phyloP scores from a whole-genome alignment of 2,329 filamentous ascomycete species.

The Coniella vitis region DNA sequence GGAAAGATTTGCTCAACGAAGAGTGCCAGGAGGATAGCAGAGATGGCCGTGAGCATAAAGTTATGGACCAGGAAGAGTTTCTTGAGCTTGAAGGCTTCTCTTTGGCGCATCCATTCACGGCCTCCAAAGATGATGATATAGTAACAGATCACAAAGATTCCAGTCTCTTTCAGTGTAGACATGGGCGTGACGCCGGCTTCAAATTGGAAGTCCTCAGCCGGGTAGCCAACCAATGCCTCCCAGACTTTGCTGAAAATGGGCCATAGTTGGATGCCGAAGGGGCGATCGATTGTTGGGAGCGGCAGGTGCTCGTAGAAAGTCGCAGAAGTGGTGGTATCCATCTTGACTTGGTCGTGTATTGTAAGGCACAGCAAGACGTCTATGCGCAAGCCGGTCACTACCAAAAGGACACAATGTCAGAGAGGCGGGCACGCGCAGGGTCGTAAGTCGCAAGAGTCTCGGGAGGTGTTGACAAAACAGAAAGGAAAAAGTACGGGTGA shows the following conservation, averaged over 20 bases:
- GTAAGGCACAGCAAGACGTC: not conserved
- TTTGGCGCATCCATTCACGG: conserved; percentile 83
- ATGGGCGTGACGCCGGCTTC: conserved; percentile 74
- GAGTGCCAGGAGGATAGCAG: conserved; percentile 69
- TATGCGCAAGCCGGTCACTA: not conserved
- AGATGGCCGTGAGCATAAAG: conserved; percentile 84
- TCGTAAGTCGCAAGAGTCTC: not conserved
- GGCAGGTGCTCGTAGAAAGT: conserved; percentile 51
- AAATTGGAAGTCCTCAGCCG: conserved; percentile 81
- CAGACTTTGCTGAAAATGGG: conserved; percentile 88
- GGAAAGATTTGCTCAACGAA: conserved; percentile 89
- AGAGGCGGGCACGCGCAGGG: too few relatives aligned
- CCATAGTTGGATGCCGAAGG: conserved; percentile 89
- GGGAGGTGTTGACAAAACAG: not conserved
- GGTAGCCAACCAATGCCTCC: conserved; percentile 69
- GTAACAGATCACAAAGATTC: conserved; percentile 77
- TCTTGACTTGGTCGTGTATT: conserved; percentile 14
- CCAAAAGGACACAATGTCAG: not conserved
- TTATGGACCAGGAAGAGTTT: conserved; percentile 93
- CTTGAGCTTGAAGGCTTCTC: conserved; percentile 80
- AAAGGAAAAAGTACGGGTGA: not conserved
- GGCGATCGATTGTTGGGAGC: conserved; percentile 77
- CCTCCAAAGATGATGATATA: conserved; percentile 92
- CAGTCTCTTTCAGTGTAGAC: conserved; percentile 80
- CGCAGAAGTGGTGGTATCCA: conserved; percentile 27